Conservation (phyloP, 140 eudicot species). For the Oenanthe javanica region DNA sequence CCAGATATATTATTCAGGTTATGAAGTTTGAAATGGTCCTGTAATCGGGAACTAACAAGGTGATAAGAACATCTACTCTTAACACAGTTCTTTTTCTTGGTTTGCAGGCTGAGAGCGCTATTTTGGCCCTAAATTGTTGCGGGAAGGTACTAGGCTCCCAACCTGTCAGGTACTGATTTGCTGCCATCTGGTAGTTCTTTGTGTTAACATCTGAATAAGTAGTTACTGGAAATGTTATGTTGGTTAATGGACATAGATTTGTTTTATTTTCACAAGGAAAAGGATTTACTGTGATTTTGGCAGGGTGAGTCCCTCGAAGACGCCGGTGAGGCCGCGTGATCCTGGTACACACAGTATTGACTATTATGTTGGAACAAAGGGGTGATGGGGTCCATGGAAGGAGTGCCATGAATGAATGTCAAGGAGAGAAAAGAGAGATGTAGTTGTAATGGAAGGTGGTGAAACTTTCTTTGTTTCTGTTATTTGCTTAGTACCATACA, state of each 20-base stretch:
- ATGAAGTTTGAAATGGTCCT: not conserved
- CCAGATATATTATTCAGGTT: not conserved
- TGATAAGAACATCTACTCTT: not conserved
- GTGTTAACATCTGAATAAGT: too few relatives aligned
- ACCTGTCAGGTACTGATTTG: conserved; percentile 51
- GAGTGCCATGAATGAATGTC: conserved; percentile 20
- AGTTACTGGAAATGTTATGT: not conserved
- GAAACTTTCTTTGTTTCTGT: conserved; percentile 18
- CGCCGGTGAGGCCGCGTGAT: conserved; percentile 90
- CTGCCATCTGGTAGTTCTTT: not conserved
- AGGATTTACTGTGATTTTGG: conserved; percentile 5
- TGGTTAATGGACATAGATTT: not conserved
- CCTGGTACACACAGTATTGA: conserved; percentile 42
- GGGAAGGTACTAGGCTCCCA: conserved; percentile 82
- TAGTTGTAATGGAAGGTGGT: conserved; percentile 20
- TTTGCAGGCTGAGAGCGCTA: conserved; percentile 87
- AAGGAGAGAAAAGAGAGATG: conserved; percentile 20
- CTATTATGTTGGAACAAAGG: conserved; percentile 16
- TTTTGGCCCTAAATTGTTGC: conserved; percentile 78
- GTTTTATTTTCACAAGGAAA: not conserved
- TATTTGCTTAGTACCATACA: conserved; percentile 5
- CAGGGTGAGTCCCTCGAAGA: conserved; percentile 99
- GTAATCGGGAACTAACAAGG: not conserved
- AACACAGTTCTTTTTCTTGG: not conserved
- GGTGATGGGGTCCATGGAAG: conserved; percentile 12